A percentile compares a stretch with the other conserved stretches of the same genome.
Evolutionary conservation across 208 protist species (phyloP).

Genomic region (Wallacemonas sp.): DNA sequence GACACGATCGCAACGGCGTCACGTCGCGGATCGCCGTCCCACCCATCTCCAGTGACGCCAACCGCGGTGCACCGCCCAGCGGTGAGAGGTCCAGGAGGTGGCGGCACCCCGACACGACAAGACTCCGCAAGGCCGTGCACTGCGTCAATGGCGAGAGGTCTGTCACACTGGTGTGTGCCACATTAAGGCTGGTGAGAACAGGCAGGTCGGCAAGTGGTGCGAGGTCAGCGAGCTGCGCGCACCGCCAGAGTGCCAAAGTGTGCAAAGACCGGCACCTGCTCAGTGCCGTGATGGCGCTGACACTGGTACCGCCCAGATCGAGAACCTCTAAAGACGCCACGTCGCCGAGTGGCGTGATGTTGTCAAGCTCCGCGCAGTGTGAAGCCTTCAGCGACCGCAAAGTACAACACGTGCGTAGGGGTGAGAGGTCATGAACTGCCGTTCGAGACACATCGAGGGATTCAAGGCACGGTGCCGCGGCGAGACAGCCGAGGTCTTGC

Average conservation of each 20-base stretch:
- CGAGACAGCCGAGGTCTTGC: conserved; percentile 3
- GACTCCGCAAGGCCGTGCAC: too few species aligned
- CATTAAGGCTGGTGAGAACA: conserved; percentile 10
- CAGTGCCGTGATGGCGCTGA: too few species aligned
- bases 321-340: conserved; percentile 7
- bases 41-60: too few species aligned
- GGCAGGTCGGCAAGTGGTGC: background rate
- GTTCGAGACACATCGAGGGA: conserved; percentile 20
- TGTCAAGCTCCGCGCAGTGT: conserved; percentile 15
- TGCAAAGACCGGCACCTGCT: conserved; percentile 22
- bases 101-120: too few species aligned
- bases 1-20: conserved; percentile 16
- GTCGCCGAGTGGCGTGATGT: conserved; percentile 19
- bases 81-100: too few species aligned
- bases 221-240: conserved; percentile 13
- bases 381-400: conserved; percentile 5
- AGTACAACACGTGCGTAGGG: conserved; percentile 11
- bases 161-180: conserved; percentile 16
- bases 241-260: conserved; percentile 15
- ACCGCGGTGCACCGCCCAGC: too few species aligned
- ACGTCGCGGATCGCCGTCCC: conserved; percentile 16
- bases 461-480: background rate
- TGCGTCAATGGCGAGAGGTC: too few species aligned
- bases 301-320: conserved; percentile 15
- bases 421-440: conserved; percentile 1